These are phyloP conservation scores for Metschnikowia proteae DNA, from an alignment of 805 yeast species.

Conservation along the genomic window DNA sequence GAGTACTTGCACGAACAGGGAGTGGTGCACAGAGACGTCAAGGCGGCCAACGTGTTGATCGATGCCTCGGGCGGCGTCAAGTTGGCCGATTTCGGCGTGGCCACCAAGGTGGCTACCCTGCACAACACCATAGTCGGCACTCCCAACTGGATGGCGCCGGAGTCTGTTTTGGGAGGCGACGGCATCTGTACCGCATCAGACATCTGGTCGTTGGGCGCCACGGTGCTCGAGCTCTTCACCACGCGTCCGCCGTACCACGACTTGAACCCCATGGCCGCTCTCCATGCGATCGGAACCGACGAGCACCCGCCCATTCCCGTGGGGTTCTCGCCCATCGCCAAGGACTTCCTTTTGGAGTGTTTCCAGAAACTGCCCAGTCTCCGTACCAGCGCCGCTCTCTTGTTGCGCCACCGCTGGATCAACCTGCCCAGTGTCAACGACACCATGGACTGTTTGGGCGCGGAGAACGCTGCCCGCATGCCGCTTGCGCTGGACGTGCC, in stretches of 20 bases:
- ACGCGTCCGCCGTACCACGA: slow-evolving; percentile 87
- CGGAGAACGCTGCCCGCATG: not conserved
- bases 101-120: slow-evolving; percentile 50
- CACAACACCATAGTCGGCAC: slow-evolving; percentile 64
- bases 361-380: slow-evolving; percentile 65
- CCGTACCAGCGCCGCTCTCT: slow-evolving; percentile 52
- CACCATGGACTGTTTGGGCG: not conserved
- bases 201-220: slow-evolving; percentile 94
- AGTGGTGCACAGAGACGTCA: slow-evolving; percentile 82
- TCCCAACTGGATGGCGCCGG: slow-evolving; percentile 99
- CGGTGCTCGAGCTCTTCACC: slow-evolving; percentile 79
- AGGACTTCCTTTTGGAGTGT: slow-evolving; percentile 63
- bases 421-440: not conserved
- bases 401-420: slow-evolving; percentile 65
- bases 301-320: slow-evolving; percentile 68
- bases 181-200: slow-evolving; percentile 89
- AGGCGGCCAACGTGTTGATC: slow-evolving; percentile 30
- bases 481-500: not conserved
- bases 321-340: slow-evolving; percentile 37
- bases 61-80: slow-evolving; percentile 18
- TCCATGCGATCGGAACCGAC: slow-evolving; percentile 79
- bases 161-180: slow-evolving; percentile 71
- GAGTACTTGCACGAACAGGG: slow-evolving; percentile 65
- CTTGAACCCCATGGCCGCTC: slow-evolving; percentile 69
- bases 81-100: slow-evolving; percentile 69